Percentiles rank a stretch among this genome's conserved stretches.
Conservation (phyloP, 164 flowering plant genomes). For the Vitis rupestris region DNA sequence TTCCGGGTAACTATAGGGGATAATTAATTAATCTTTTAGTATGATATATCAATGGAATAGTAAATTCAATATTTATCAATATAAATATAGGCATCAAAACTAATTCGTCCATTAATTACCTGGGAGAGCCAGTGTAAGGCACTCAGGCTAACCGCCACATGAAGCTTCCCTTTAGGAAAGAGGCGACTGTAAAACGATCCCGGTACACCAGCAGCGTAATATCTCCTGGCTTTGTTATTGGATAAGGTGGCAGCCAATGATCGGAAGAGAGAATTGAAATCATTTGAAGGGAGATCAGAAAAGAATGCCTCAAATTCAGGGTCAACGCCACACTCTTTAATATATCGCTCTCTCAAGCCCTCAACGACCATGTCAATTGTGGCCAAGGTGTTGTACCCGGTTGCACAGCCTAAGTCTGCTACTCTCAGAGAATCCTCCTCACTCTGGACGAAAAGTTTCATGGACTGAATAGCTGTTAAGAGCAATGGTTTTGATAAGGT, state of each 20-base stretch:
- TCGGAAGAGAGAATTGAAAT: constrained; percentile 38
- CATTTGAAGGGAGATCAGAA: constrained; percentile 44
- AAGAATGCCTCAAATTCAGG: constrained; percentile 47
- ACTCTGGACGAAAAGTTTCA: constrained; percentile 20
- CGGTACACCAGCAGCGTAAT: constrained; percentile 35
- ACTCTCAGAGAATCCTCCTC: constrained; percentile 26
- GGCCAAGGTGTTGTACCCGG: constrained; percentile 44
- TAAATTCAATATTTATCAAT: too few relatives aligned
- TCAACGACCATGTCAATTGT: constrained; percentile 36
- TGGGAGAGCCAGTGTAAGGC: constrained; percentile 44
- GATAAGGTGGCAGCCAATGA: constrained; percentile 13
- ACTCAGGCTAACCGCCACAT: constrained; percentile 37
- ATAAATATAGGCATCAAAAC: too few relatives aligned
- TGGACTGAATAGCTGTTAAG: constrained; percentile 24
- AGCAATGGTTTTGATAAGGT: constrained; percentile 36
- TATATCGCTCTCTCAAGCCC: constrained; percentile 17
- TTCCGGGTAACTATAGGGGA: too few relatives aligned
- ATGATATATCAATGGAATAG: too few relatives aligned
- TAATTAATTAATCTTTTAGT: too few relatives aligned
- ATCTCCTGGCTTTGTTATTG: constrained; percentile 14
- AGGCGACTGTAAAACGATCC: constrained; percentile 37
- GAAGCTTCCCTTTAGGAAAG: constrained; percentile 37
- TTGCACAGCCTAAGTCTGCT: constrained; percentile 52
- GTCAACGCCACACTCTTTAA: constrained; percentile 11
- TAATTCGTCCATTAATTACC: constrained; percentile 8